These are phyloP conservation scores for Salix suchowensis DNA, from an alignment of 345 rosid genomes.

Conservation along the genomic window DNA sequence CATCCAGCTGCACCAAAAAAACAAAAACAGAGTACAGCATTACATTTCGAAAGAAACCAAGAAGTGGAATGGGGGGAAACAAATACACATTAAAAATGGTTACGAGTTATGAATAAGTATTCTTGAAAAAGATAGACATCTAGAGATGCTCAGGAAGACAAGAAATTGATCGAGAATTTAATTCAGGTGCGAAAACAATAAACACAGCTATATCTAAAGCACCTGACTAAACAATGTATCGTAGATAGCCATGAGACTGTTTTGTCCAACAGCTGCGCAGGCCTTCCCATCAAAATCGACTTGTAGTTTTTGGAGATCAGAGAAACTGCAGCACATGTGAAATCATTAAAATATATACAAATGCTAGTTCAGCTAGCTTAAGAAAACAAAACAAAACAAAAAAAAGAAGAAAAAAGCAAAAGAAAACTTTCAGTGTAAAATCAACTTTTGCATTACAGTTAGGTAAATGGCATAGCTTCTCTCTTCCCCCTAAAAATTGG, in stretches of 20 bases:
- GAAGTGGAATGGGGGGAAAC: background rate
- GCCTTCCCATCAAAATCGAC: slow-evolving; percentile 92
- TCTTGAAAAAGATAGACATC: background rate
- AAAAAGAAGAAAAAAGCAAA: background rate
- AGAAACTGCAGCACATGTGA: slow-evolving; percentile 46
- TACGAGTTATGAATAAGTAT: background rate
- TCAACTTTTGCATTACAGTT: background rate
- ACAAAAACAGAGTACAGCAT: slow-evolving; percentile 8
- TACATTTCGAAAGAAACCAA: background rate
- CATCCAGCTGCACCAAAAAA: slow-evolving; percentile 65
- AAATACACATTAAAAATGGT: background rate
- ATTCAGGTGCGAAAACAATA: background rate
- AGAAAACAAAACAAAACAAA: background rate
- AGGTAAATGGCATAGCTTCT: background rate
- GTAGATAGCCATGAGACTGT: slow-evolving; percentile 89
- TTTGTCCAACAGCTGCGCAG: slow-evolving; percentile 99
- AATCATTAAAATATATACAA: background rate
- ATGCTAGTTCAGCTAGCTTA: background rate
- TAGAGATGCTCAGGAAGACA: background rate
- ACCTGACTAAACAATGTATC: slow-evolving; percentile 83
- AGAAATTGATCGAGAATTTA: background rate
- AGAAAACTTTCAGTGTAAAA: background rate
- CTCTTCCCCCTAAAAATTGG: background rate
- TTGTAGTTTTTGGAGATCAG: slow-evolving; percentile 97
- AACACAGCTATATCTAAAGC: background rate